phyloP scores from a whole-genome alignment of 306 rosid genomes.

The Cucumis cinereus region DNA sequence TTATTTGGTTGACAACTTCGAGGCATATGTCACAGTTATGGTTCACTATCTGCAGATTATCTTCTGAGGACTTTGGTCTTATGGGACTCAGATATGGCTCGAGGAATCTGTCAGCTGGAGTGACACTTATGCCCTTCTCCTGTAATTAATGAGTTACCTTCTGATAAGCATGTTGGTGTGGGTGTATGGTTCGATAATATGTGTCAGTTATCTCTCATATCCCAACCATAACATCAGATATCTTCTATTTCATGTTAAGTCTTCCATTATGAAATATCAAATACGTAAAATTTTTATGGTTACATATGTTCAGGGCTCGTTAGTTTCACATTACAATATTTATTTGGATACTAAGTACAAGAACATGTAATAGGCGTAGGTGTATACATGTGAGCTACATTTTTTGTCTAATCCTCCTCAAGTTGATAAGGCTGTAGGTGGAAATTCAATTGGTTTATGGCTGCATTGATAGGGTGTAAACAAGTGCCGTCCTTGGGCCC shows the following conservation, averaged over 20 bases:
- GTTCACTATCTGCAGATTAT: constrained; percentile 37
- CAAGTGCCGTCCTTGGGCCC: not conserved
- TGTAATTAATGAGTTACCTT: constrained; percentile 21
- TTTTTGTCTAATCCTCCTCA: not conserved
- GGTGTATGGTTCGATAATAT: not conserved
- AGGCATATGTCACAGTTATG: constrained; percentile 15
- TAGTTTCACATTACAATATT: not conserved
- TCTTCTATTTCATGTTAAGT: not conserved
- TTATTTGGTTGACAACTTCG: constrained; percentile 12
- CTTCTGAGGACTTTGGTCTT: constrained; percentile 55
- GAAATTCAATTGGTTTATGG: not conserved
- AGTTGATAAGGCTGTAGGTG: not conserved
- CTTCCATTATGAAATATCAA: not conserved
- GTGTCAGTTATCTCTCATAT: constrained; percentile 1
- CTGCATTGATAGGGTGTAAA: not conserved
- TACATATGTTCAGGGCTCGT: not conserved
- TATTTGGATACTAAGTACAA: not conserved
- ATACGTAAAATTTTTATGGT: not conserved
- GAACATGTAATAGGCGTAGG: not conserved
- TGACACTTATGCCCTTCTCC: constrained; percentile 53
- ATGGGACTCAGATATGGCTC: constrained; percentile 94
- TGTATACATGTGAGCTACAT: not conserved
- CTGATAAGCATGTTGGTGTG: constrained; percentile 1
- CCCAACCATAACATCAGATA: not conserved
- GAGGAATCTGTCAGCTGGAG: constrained; percentile 58